Evolutionary conservation across 345 rosid species (phyloP), one percentile per base, ranked within the genome.

Genomic region (Hypericum androsaemum): DNA sequence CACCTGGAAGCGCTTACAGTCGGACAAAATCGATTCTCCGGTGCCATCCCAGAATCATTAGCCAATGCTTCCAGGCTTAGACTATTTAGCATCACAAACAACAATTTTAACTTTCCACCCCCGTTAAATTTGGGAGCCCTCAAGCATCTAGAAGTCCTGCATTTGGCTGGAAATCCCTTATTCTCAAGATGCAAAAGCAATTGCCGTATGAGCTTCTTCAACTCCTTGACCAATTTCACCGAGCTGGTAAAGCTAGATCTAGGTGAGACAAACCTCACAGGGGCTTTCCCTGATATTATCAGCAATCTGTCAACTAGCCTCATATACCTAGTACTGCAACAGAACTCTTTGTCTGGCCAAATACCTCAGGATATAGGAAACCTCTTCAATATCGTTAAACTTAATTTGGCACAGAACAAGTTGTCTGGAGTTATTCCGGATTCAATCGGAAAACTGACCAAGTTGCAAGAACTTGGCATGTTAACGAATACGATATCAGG

Each of bases 311-410:
- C 75, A 2, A 45, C 43, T 8, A 22, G 8, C 15, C 22, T 71
- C 6, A 6, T 3, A 0, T 0, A 0, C 0, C 35, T 66, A 1
- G 0, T 0, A 0, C 5, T 62, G 0, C 11, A 8, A 0, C 0
- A 0, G 0, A 71, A 65, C 28, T 38, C 12, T 12, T 14, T 65
- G 28, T 1, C 0, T 10, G 75, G 75, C 16, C 37, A 12, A 12
- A 46, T 71, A 3, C 67, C 68, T 10, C 8, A n/a, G 14, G 70
- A 44, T 9, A 60, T 70, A 37, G 53, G 3, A 3, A 47, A 64
- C 14, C 44, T 64, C 12, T 59, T 60, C 2, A 61, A 37, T 12
- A 46, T 70, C 40, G 10, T 37, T 7, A 8, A 10, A 15, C 15
- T 64, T 10, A 38, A 8, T 7, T 12, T 53, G 10, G 15, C 1